Percentiles rank a stretch among this genome's conserved stretches.
These are phyloP conservation scores for Tetrapisispora iriomotensis DNA, from an alignment of 805 yeast genomes.

Conservation along the genomic window DNA sequence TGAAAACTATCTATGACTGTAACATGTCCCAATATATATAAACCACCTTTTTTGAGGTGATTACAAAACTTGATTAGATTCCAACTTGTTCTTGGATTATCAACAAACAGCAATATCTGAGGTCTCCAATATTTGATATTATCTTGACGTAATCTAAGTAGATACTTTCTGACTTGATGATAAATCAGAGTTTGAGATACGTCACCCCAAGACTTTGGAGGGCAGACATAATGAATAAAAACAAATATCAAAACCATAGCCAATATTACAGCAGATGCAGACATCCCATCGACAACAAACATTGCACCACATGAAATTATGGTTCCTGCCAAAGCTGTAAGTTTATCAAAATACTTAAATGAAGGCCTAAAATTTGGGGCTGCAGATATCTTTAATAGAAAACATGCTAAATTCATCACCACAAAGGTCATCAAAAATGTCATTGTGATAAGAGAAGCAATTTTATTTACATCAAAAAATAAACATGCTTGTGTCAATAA, in stretches of 20 bases:
- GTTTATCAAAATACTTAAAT: constrained; percentile 72
- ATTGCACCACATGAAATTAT: constrained; percentile 65
- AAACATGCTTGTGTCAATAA: constrained; percentile 72
- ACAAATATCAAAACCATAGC: constrained; percentile 58
- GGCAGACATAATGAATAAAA: constrained; percentile 79
- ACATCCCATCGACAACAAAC: constrained; percentile 88
- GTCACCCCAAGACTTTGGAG: constrained; percentile 97
- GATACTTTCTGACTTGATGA: constrained; percentile 90
- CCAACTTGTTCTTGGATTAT: constrained; percentile 89
- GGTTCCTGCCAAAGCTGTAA: constrained; percentile 74
- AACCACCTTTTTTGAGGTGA: constrained; percentile 89
- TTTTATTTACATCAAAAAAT: constrained; percentile 83
- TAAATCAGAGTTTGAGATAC: constrained; percentile 91
- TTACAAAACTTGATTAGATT: constrained; percentile 86
- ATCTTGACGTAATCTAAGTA: constrained; percentile 68
- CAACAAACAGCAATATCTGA: constrained; percentile 78
- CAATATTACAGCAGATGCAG: constrained; percentile 68
- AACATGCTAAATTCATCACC: constrained; percentile 90
- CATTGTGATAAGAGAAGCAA: constrained; percentile 94
- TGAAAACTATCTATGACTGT: constrained; percentile 50
- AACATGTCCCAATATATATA: constrained; percentile 88
- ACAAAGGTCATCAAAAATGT: constrained; percentile 94
- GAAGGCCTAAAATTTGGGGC: constrained; percentile 99
- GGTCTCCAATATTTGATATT: constrained; percentile 99
- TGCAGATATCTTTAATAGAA: constrained; percentile 72